These are phyloP conservation scores for Dillenia suffruticosa DNA, from an alignment of 164 flowering plant genomes.

Conservation along the genomic window DNA sequence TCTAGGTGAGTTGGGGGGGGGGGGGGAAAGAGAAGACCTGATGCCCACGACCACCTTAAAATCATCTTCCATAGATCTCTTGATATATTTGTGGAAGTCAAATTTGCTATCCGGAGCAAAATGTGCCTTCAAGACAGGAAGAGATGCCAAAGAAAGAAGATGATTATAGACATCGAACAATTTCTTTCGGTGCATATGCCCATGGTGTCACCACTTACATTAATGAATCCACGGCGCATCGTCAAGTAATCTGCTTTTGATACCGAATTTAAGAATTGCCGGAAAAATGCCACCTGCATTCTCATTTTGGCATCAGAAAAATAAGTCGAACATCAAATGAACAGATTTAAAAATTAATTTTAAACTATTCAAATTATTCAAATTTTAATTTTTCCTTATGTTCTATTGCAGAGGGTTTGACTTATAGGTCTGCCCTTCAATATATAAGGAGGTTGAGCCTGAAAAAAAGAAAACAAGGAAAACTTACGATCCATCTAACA, in stretches of 20 bases:
- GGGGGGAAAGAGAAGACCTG: conserved; percentile 30
- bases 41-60: conserved; percentile 71
- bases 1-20: not conserved
- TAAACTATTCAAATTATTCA: too few species aligned
- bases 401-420: too few species aligned
- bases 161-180: too few species aligned
- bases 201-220: conserved; percentile 25
- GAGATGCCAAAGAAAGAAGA: not conserved
- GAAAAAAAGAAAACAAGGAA: not conserved
- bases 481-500: conserved; percentile 61
- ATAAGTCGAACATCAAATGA: too few species aligned
- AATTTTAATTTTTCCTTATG: too few species aligned
- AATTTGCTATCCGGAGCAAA: conserved; percentile 63
- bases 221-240: conserved; percentile 68
- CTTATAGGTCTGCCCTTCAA: too few species aligned
- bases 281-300: conserved; percentile 58
- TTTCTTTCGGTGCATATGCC: too few species aligned
- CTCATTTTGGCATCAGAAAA: too few species aligned
- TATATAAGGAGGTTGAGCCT: not conserved
- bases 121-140: conserved; percentile 45
- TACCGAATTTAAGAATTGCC: conserved; percentile 65
- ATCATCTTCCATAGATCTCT: conserved; percentile 79
- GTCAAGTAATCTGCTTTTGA: conserved; percentile 65
- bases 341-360: not conserved
- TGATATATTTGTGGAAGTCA: conserved; percentile 70